phyloP scores from a whole-genome alignment of 2,329 filamentous ascomycete genomes.

The Chrysoporthe cubensis region DNA sequence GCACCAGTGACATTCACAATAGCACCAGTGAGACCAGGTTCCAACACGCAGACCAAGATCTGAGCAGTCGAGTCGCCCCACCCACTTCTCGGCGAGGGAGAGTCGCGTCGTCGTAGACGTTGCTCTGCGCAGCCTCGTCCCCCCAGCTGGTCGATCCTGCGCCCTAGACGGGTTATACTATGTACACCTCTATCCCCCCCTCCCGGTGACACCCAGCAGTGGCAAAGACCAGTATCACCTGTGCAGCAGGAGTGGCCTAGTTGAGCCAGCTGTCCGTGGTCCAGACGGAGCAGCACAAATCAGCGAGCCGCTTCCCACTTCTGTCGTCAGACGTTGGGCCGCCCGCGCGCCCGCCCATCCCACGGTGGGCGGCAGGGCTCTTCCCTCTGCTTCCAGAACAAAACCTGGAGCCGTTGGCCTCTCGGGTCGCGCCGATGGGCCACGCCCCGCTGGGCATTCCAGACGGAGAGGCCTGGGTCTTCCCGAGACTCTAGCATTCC shows the following conservation, averaged over 20 bases:
- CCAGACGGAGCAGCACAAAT: neutral
- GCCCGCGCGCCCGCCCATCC: neutral
- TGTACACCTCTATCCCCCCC: too few species aligned
- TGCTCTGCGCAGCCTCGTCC: neutral
- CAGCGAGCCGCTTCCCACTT: neutral
- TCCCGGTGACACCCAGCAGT: neutral
- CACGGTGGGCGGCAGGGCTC: neutral
- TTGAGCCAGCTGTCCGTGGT: neutral
- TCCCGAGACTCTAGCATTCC: slow-evolving; percentile 1
- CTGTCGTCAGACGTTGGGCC: too few species aligned
- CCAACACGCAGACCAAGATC: neutral
- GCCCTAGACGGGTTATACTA: neutral
- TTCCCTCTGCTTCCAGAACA: slow-evolving; percentile 1
- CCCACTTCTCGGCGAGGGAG: neutral
- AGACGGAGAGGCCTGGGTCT: neutral
- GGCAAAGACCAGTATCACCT: neutral
- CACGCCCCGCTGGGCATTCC: slow-evolving; percentile 9
- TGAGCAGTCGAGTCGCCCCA: neutral
- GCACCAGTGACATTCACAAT: neutral
- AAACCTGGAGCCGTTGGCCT: slow-evolving; percentile 13
- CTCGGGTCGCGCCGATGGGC: slow-evolving; percentile 20
- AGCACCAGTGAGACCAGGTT: neutral
- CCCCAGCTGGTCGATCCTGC: neutral
- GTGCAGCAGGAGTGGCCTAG: too few species aligned
- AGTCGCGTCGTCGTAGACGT: neutral